Conservation (phyloP, 192 early-diverging fungal genomes). For the Bifiguratus adelaidae region DNA sequence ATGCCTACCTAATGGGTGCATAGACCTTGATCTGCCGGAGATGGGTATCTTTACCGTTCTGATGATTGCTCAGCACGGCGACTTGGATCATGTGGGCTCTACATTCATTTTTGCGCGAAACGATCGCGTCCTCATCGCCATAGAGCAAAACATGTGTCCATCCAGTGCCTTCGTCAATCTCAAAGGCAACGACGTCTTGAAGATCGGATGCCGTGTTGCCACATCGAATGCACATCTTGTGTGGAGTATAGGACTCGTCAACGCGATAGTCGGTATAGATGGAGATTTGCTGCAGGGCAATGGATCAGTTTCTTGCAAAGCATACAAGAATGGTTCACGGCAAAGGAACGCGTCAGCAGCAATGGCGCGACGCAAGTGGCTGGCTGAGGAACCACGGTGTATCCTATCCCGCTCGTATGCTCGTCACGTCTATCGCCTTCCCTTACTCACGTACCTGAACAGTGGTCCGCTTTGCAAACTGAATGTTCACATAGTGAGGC, state of each 20-base stretch:
- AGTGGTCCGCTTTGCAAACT: conserved; percentile 49
- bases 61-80: conserved; percentile 56
- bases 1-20: conserved; percentile 42
- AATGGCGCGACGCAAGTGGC: too few species aligned
- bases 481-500: conserved; percentile 66
- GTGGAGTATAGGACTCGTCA: conserved; percentile 81
- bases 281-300: conserved; percentile 35
- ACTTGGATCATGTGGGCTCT: conserved; percentile 55
- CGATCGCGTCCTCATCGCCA: conserved; percentile 17
- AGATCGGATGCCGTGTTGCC: conserved; percentile 61
- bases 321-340: not conserved
- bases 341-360: conserved; percentile 7
- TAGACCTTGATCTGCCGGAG: conserved; percentile 64
- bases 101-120: not conserved
- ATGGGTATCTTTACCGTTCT: conserved; percentile 79
- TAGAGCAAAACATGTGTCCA: conserved; percentile 59
- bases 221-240: conserved; percentile 45
- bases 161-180: conserved; percentile 46
- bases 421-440: too few species aligned
- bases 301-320: not conserved
- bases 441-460: conserved; percentile 34
- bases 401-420: too few species aligned
- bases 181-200: conserved; percentile 21
- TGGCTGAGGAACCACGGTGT: too few species aligned
- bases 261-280: conserved; percentile 60